Evolutionary conservation across 768 basidiomycete genomes (phyloP).

Genomic region (Erythrobasidium yunnanense): DNA sequence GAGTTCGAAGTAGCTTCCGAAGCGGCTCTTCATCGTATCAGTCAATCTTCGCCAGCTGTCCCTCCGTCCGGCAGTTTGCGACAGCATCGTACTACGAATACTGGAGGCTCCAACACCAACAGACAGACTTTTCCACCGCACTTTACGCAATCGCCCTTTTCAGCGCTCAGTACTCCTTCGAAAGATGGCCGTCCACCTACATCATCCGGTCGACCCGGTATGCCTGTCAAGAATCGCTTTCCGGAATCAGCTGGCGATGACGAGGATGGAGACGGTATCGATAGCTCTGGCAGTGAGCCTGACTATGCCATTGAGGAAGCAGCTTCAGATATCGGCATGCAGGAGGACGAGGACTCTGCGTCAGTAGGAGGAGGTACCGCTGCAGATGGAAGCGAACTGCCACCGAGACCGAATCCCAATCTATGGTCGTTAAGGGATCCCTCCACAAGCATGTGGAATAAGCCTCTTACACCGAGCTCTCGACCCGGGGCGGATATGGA

Average conservation of each 20-base stretch:
- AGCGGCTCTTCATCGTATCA: conserved; percentile 34
- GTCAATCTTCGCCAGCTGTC: conserved; percentile 26
- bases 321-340: not conserved
- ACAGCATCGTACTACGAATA: too few relatives aligned
- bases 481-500: not conserved
- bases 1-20: conserved; percentile 34
- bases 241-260: conserved; percentile 24
- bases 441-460: not conserved
- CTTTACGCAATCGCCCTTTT: too few relatives aligned
- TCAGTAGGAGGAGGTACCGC: not conserved
- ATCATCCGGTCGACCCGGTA: not conserved
- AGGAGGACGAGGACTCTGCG: not conserved
- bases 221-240: conserved; percentile 24
- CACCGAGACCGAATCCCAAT: not conserved
- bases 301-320: conserved; percentile 19
- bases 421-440: conserved; percentile 4
- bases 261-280: not conserved
- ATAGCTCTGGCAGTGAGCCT: not conserved
- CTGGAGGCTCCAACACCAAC: too few relatives aligned
- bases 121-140: too few relatives aligned
- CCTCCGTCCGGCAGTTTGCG: conserved; percentile 2
- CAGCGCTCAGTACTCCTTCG: too few relatives aligned
- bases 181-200: not conserved
- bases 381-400: not conserved
- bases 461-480: not conserved